phyloP scores from a whole-genome alignment of 345 rosid species.

The Aquilaria malaccensis region DNA sequence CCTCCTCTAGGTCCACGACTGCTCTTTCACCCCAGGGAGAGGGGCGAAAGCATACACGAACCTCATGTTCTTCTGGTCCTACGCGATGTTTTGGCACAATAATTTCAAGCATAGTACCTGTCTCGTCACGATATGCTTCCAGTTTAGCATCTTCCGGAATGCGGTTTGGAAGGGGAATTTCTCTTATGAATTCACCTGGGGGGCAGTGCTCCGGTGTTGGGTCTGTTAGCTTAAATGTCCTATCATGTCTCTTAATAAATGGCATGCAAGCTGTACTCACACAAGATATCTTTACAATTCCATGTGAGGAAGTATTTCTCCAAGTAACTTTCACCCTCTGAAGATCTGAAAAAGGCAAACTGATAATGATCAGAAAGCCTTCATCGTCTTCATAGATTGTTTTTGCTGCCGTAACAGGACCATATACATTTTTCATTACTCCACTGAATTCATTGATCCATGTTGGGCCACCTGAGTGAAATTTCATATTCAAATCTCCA shows the following conservation, averaged over 20 bases:
- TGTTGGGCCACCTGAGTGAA: slow-evolving; percentile 36
- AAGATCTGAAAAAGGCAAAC: slow-evolving; percentile 79
- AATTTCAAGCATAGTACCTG: slow-evolving; percentile 69
- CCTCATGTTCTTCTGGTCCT: slow-evolving; percentile 95
- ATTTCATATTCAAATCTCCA: slow-evolving; percentile 42
- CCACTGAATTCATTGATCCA: slow-evolving; percentile 61
- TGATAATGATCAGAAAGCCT: slow-evolving; percentile 61
- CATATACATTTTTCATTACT: slow-evolving; percentile 62
- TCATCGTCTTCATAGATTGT: slow-evolving; percentile 72
- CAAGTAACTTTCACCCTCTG: slow-evolving; percentile 82
- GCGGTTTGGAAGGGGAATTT: slow-evolving; percentile 63
- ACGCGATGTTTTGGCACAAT: slow-evolving; percentile 66
- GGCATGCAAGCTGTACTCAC: slow-evolving; percentile 72
- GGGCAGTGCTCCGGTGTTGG: slow-evolving; percentile 93
- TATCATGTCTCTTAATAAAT: slow-evolving; percentile 60
- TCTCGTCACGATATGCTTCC: slow-evolving; percentile 70
- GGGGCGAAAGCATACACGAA: slow-evolving; percentile 76
- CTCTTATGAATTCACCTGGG: slow-evolving; percentile 78
- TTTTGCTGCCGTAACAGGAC: slow-evolving; percentile 86
- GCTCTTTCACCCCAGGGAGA: slow-evolving; percentile 38
- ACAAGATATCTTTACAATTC: slow-evolving; percentile 81
- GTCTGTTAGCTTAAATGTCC: slow-evolving; percentile 90
- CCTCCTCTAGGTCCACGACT: slow-evolving; percentile 24
- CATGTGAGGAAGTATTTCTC: slow-evolving; percentile 63
- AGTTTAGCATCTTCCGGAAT: slow-evolving; percentile 86